These are phyloP conservation scores for Adansonia rubrostipa DNA, from an alignment of 441 rosid species.

Conservation along the genomic window DNA sequence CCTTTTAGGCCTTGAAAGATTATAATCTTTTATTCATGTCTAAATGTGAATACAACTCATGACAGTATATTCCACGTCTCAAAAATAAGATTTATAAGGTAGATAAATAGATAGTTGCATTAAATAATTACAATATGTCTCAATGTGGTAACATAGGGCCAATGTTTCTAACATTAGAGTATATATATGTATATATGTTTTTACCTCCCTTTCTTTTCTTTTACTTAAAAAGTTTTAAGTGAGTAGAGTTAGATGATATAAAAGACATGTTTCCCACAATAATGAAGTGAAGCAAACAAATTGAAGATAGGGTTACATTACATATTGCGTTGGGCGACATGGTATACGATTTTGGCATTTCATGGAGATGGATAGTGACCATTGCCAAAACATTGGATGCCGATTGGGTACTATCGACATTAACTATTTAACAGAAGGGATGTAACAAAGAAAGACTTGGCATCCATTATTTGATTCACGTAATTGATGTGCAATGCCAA, in stretches of 20 bases:
- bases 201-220: too few species aligned
- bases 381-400: slow-evolving; percentile 59
- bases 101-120: neutral
- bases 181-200: neutral
- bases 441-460: slow-evolving; percentile 18
- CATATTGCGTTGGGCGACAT: neutral
- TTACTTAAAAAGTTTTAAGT: neutral
- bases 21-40: too few species aligned
- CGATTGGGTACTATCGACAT: slow-evolving; percentile 34
- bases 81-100: neutral
- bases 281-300: slow-evolving; percentile 4
- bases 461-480: slow-evolving; percentile 67
- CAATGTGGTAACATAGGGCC: neutral
- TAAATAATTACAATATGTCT: neutral
- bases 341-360: slow-evolving; percentile 45
- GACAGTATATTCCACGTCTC: neutral
- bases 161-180: neutral
- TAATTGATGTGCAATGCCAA: slow-evolving; percentile 48
- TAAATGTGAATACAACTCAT: too few species aligned
- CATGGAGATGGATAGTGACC: slow-evolving; percentile 48
- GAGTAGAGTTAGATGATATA: neutral
- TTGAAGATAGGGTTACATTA: slow-evolving; percentile 8
- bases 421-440: slow-evolving; percentile 35
- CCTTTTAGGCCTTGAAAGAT: neutral
- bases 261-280: neutral